Evolutionary conservation across 2,329 filamentous ascomycete species (phyloP), one percentile per base, ranked within the genome.

Genomic region (Nigrospora osmanthi): DNA sequence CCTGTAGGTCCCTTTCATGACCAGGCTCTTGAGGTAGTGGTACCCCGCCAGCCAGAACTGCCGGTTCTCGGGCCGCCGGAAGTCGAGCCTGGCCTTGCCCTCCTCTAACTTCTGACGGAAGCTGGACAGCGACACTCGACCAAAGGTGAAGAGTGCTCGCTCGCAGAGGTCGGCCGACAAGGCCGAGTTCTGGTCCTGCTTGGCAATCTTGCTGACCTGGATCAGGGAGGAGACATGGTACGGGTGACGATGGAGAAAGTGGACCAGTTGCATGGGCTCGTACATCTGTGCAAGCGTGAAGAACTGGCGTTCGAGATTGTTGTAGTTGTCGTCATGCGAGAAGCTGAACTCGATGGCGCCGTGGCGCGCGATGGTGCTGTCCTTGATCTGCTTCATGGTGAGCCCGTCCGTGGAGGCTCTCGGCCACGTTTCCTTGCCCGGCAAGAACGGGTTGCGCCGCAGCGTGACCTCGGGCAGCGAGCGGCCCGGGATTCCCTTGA

Each of bases 191-290:
- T 89, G 81, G 59, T 96, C 89, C 53, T 95, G 87, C 61, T 93
- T 91, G 12, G 89, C 89, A 41, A 97, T 86, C 60, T 89, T 88
- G 49, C 88, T 94, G 28, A 95, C 89, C 61, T 96, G 90, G 17
- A 97, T 81, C n/a, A 97, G 76, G 2, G 88, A 90, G 2, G 89
- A 93, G 53, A 97, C 85, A 60, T 97, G 90, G 62, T 96, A 97
- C 4, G 91, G 87, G 55, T 89, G 82, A 53, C 74, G 72, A 49
- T 80, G 76, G 3, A 97, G 71, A 42, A 93, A 78, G 33, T 82
- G 70, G 36, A 97, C 81, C 68, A 98, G 78, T 44, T 83, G 76
- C 64, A 94, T 84, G 4, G 89, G 88, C 56, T 96, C 87, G 52
- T 77, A 72, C 75, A 93, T 87, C 54, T 87, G 83, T n/a, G 95